phyloP scores from a whole-genome alignment of 2,329 filamentous ascomycete species.

The Chrysoporthe austroafricana region DNA sequence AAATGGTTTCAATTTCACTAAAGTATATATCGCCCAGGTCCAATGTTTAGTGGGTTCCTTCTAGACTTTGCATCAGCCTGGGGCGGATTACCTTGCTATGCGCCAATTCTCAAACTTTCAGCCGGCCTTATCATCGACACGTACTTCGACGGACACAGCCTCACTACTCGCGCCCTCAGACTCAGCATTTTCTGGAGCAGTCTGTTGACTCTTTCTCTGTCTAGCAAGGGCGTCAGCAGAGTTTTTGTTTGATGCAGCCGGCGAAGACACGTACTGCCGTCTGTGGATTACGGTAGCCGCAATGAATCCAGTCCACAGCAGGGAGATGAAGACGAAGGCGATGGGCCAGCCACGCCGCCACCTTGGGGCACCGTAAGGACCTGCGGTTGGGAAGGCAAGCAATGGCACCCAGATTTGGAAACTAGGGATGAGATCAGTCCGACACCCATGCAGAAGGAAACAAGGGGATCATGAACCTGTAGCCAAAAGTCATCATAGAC shows the following conservation, averaged over 20 bases:
- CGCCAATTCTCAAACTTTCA: background rate
- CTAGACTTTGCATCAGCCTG: background rate
- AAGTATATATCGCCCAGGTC: background rate
- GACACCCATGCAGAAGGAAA: background rate
- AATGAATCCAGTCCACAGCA: slow-evolving; percentile 48
- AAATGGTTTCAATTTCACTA: slow-evolving; percentile 1
- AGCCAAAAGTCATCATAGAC: slow-evolving; percentile 51
- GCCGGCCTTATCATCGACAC: slow-evolving; percentile 15
- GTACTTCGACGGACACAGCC: slow-evolving; percentile 13
- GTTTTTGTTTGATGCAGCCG: background rate
- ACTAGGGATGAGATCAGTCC: slow-evolving; percentile 22
- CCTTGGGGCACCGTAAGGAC: slow-evolving; percentile 45
- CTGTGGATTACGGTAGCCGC: slow-evolving; percentile 42
- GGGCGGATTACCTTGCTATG: background rate
- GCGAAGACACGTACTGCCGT: slow-evolving; percentile 31
- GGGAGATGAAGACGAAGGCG: slow-evolving; percentile 48
- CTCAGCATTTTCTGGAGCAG: background rate
- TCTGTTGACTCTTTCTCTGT: slow-evolving; percentile 13
- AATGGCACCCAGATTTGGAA: slow-evolving; percentile 51
- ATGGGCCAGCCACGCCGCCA: slow-evolving; percentile 55
- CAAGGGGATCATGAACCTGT: slow-evolving; percentile 32
- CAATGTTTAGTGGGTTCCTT: background rate
- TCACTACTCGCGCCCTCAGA: slow-evolving; percentile 13
- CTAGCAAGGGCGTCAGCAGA: slow-evolving; percentile 2
- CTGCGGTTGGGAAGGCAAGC: slow-evolving; percentile 47